Percentiles rank a stretch among this genome's conserved stretches.
Conservation (phyloP, 1,139 yeast species). For the Hyphopichia wangnamkhiaoensis region DNA sequence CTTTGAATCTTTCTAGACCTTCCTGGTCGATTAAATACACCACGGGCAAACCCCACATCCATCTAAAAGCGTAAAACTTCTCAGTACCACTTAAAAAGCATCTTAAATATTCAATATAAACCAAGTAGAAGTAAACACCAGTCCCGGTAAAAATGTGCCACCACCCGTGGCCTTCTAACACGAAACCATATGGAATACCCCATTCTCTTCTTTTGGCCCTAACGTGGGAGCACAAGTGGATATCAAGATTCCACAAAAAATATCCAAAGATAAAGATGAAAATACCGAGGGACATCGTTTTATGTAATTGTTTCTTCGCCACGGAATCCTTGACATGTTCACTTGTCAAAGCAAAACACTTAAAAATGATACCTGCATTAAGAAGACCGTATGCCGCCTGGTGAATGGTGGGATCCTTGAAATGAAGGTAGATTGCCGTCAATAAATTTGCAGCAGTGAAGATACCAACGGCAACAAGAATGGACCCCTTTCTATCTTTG, state of each 20-base stretch:
- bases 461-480: constrained; percentile 56
- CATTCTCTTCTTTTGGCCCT: constrained; percentile 60
- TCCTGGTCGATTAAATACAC: constrained; percentile 30
- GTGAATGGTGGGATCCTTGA: constrained; percentile 83
- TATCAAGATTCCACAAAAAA: constrained; percentile 82
- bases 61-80: constrained; percentile 50
- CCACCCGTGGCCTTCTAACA: constrained; percentile 96
- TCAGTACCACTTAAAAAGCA: constrained; percentile 56
- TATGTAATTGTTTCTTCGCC: constrained; percentile 50
- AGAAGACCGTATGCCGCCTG: constrained; percentile 74
- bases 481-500: constrained; percentile 36
- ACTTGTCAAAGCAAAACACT: constrained; percentile 53
- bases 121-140: constrained; percentile 59
- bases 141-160: constrained; percentile 91
- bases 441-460: constrained; percentile 55
- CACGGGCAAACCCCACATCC: constrained; percentile 48
- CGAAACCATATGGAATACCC: constrained; percentile 86
- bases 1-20: constrained; percentile 25
- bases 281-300: constrained; percentile 61
- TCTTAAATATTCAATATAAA: constrained; percentile 74
- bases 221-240: constrained; percentile 71
- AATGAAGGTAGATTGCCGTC: constrained; percentile 65
- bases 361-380: constrained; percentile 60
- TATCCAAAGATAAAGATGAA: constrained; percentile 72
- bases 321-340: constrained; percentile 49